Evolutionary conservation across 2,329 filamentous ascomycete species (phyloP), one percentile per base, ranked within the genome.

Genomic region (Capronia coronata): DNA sequence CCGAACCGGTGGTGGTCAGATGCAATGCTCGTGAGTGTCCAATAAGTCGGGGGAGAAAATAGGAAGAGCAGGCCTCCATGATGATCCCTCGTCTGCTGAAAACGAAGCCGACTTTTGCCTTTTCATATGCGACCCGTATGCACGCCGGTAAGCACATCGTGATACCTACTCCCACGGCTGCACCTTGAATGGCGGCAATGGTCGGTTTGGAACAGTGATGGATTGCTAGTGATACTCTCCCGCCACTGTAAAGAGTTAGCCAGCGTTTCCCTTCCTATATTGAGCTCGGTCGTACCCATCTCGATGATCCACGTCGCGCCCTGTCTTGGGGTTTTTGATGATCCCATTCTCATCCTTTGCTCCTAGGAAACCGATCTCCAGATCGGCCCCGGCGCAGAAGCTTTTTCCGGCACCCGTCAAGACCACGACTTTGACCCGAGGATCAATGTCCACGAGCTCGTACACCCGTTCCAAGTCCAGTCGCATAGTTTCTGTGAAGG

Each of bases 91-190:
- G 73, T 34, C 82, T 74, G 16, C 77, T 72, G 65, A 87, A 88
- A 10, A 86, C 82, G 63, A 87, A 85, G 35, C 83, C 84, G 51
- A 87, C 75, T 61, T 82, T 83, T 8, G 82, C 80, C n/a, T 69
- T 67, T 30, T 65, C 63, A 56, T 75, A 77, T 29, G 68, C 75
- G 52, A 80, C 42, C 41, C 75, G 70, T 45, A 78, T 71, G 42
- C 71, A 72, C 45, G 74, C 75, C 1, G 79, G 72, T 2, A 82
- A 69, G 23, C 78, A 78, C 74, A 81, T 78, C 30, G 79, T 82
- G 57, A 82, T 76, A 19, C 79, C 79, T 2, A 82, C 71, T 43
- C 79, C 79, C 2, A 81, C 79, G 16, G 77, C 78, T 39, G 71
- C 70, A 14, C 79, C 79, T 62, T 82, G 79, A 50, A 82, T 68